Base-by-base conservation (phyloP, 192 early-diverging fungal species). In the Haplosporangium gracile region DNA sequence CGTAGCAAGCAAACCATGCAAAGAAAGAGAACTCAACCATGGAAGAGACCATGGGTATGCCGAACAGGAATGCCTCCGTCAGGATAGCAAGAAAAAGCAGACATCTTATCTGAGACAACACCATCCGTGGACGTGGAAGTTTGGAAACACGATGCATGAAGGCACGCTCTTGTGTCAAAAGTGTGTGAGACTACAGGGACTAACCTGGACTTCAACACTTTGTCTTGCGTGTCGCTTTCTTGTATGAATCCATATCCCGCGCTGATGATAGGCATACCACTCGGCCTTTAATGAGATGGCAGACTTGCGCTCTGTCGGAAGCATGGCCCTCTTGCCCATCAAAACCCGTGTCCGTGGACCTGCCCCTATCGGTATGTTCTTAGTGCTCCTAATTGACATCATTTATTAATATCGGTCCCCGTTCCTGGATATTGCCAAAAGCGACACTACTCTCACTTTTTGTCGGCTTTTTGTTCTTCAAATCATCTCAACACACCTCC, bases 291-390 rank as follows among this genome's bases (percentile, higher is more conserved):
- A 96, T 79, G 92, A 95, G 47, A 75, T 88, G 38, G 78, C 82
- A 76, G 88, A 89, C 72, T 90, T 88, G 77, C 94, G 94, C 74
- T 77, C 88, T 69, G 85, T 99, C 75, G 97, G 96, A 77, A 96
- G 96, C 83, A 93, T 99, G 78, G 92, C 95, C 29, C 79, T 99
- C 74, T 90, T 99, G 39, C 98, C 98, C 15, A 91, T 99, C 77
- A 95, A 97, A 82, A 96, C 95, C 10, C 97, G 97, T 84, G 90
- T 93, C 65, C 94, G 95, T 75, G 97, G 97, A 5, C 95, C 96
- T 29, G 95, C 96, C 16, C 95, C 97, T 11, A 85, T 92, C 55
- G 92, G 95, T 96, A 91, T 83, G 82, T 24, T 53, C 32, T 22
- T 22, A 8, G 22, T 29, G 49, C 68, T 65, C 26, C 49, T 29